Evolutionary conservation across 176 grass and related monocot species (phyloP), one percentile per base, ranked within the genome.

Genomic region (Dactylis glomerata): DNA sequence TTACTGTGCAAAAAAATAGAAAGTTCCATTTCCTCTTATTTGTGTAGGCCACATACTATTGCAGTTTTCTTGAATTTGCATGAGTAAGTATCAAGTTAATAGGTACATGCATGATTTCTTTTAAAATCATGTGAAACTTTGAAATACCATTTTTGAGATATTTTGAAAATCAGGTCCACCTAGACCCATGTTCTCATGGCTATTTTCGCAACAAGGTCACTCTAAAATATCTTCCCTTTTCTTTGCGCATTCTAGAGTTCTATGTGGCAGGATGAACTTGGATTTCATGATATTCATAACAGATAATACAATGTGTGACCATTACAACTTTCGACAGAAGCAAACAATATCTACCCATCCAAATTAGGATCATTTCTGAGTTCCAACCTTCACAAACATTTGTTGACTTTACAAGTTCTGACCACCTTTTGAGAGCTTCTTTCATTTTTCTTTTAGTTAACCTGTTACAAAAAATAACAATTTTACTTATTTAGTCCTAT

Each of bases 401-500:
- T 5, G 19, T 28, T 79, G 41, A 76, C 5, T 73, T 58, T 5
- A 45, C 19, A 79, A 79, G 11, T 64, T 19, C 3, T 81, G 47
- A 84, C 32, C 20, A 50, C 65, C 27, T 73, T 79, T 54, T 72
- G 23, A 26, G 24, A 26, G 10, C 20, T 68, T 72, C 1, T 27
- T 19, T 23, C 22, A 3, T 30, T 79, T 79, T 83, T 37, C 54
- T 44, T 79, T 23, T 52, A 61, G 54, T 11, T 50, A 47, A 66
- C 68, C 30, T 90, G 22, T 58, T 80, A 32, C 45, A 90, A 76
- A 57, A 75, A 23, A 66, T 47, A 23, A 1, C 28, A 28, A 22
- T 87, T 87, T 74, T 79, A 42, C 2, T 47, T 28, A 42, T 84
- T 75, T 83, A 42, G 4, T 33, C 10, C 58, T 66, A 66, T 74